These are phyloP conservation scores for Trypanosoma congolense DNA, from an alignment of 208 protist species.

Conservation along the genomic window DNA sequence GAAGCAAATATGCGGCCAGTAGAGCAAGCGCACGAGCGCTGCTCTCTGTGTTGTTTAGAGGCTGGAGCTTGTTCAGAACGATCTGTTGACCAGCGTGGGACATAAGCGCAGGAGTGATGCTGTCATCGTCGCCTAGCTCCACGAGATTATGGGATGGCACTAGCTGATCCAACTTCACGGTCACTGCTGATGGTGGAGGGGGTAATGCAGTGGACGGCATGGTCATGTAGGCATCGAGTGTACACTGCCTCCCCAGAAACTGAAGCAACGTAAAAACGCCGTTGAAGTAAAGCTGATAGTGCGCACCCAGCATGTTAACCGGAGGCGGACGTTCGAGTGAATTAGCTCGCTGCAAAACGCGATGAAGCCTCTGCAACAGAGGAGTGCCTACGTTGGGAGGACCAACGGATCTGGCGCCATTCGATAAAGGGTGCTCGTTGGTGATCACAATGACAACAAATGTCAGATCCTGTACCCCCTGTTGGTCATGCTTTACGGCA, in stretches of 20 bases:
- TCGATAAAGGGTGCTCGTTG: background rate
- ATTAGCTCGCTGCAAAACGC: conserved; percentile 17
- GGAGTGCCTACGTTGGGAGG: background rate
- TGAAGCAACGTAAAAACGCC: conserved; percentile 23
- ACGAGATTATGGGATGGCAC: conserved; percentile 38
- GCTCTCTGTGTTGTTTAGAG: conserved; percentile 25
- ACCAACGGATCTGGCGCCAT: background rate
- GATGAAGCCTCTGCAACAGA: conserved; percentile 9
- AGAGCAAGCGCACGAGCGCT: conserved; percentile 63
- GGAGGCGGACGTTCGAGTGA: conserved; percentile 15
- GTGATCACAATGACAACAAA: conserved; percentile 19
- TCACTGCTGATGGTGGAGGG: background rate
- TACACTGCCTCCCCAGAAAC: conserved; percentile 32
- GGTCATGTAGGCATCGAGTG: conserved; percentile 38
- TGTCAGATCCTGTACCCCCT: conserved; percentile 4
- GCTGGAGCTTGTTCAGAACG: conserved; percentile 33
- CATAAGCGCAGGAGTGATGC: conserved; percentile 59
- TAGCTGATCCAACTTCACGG: conserved; percentile 39
- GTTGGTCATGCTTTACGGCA: conserved; percentile 5
- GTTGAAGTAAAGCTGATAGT: conserved; percentile 21
- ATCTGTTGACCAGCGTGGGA: conserved; percentile 23
- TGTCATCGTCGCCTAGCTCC: conserved; percentile 55
- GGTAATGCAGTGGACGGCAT: conserved; percentile 7
- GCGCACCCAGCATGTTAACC: conserved; percentile 6
- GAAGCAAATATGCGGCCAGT: conserved; percentile 65